Evolutionary conservation across 2,329 filamentous ascomycete species (phyloP), one percentile per base, ranked within the genome.

Genomic region (Neonectria sp.): DNA sequence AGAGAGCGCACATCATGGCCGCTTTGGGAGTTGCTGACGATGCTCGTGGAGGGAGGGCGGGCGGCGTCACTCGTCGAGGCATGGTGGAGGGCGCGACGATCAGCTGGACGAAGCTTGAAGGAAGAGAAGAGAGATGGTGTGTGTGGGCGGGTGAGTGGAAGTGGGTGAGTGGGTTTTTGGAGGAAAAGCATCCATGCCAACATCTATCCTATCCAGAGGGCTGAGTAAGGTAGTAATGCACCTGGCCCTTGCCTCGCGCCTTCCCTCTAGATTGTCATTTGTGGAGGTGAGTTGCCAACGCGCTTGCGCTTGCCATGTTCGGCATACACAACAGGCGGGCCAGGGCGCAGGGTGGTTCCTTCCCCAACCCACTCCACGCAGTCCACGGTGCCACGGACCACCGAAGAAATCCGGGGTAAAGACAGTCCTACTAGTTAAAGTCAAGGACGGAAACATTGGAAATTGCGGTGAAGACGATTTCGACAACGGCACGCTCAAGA

Each of bases 21-120:
- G 40, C 33, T 64, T 67, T 60, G 31, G 59, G 55, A 5, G n/a
- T 8, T 24, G 29, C 45, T 21, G 35, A 21, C 46, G 15, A 53
- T 29, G 43, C 31, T 60, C n/a, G 43, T 55, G 48, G 59, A 60
- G 69, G 59, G 55, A 60, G 53, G 57, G 65, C 43, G 45, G 43
- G 40, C 53, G 21, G 53, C 31, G 59, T 67, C 55, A 63, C 51
- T 63, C 57, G 69, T 49, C 33, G 33, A 51, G 51, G 51, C 55
- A 45, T 48, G 56, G 60, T 52, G 60, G 69, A 43, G 43, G 25
- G 68, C 8, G 65, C 43, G 60, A 60, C 55, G 65, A 73, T 74
- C 72, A 75, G 67, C 59, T 73, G 69, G 49, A 66, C 33, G 33
- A 40, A 40, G 37, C 37, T 17, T 48, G 27, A 52, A 27, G 21